Conservation (phyloP, 225 moss, liverwort and hornwort genomes). For the Climacium dendroides region DNA sequence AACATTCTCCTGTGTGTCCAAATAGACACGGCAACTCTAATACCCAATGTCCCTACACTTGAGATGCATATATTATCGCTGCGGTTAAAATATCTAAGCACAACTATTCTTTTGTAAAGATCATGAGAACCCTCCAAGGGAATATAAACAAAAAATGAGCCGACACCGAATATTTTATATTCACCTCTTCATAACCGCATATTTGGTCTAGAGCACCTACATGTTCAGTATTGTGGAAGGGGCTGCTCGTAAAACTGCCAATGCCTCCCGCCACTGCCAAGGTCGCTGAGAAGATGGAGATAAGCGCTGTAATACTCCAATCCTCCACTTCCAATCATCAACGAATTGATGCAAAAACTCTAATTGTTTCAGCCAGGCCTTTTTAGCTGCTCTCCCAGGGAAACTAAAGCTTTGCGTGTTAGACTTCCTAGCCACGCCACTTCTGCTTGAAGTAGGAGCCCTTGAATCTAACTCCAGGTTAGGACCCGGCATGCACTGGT, state of each 20-base stretch:
- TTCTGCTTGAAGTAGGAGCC: slow-evolving; percentile 39
- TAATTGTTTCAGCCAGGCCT: slow-evolving; percentile 61
- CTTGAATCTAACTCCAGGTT: slow-evolving; percentile 48
- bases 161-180: background rate
- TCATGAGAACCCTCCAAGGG: background rate
- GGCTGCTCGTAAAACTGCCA: slow-evolving; percentile 68
- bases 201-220: slow-evolving; percentile 28
- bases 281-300: slow-evolving; percentile 60
- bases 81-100: background rate
- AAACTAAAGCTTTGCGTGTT: slow-evolving; percentile 24
- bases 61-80: background rate
- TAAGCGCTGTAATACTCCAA: slow-evolving; percentile 66
- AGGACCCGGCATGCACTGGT: slow-evolving; percentile 57
- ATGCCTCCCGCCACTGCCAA: slow-evolving; percentile 89
- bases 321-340: slow-evolving; percentile 94
- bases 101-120: background rate
- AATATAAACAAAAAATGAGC: background rate
- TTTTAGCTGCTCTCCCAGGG: slow-evolving; percentile 57
- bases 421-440: slow-evolving; percentile 19
- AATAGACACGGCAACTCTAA: background rate
- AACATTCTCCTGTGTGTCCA: background rate
- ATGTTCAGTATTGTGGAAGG: slow-evolving; percentile 90
- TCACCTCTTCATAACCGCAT: background rate
- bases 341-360: slow-evolving; percentile 58
- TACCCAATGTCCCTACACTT: background rate